These are phyloP conservation scores for Colletotrichum phormii DNA, from an alignment of 2,329 filamentous ascomycete genomes.

Conservation along the genomic window DNA sequence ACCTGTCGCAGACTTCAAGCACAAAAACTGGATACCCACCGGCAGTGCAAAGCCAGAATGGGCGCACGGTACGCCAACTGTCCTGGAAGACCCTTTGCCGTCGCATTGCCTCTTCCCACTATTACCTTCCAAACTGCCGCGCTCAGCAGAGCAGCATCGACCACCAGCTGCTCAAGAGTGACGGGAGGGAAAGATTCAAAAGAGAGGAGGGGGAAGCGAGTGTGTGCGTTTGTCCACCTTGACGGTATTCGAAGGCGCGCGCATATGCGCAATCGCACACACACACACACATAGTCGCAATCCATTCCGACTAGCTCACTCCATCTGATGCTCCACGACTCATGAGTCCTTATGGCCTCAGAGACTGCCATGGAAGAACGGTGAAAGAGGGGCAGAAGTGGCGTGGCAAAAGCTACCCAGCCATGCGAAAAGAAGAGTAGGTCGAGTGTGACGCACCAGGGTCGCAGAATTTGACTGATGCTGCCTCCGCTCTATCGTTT, in stretches of 20 bases:
- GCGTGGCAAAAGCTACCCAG: constrained; percentile 34
- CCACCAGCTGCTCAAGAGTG: neutral
- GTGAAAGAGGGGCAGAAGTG: constrained; percentile 19
- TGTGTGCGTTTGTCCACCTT: neutral
- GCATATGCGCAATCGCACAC: constrained; percentile 1
- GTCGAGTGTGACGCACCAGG: constrained; percentile 36
- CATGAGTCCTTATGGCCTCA: neutral
- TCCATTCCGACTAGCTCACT: neutral
- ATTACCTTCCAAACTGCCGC: constrained; percentile 20
- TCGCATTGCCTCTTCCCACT: constrained; percentile 21
- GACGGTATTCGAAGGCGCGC: neutral
- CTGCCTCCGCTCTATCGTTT: constrained; percentile 22
- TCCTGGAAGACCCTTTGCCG: constrained; percentile 31
- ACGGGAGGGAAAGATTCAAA: neutral
- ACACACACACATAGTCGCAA: neutral
- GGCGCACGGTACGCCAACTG: constrained; percentile 24
- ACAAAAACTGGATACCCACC: constrained; percentile 26
- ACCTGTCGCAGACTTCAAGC: constrained; percentile 31
- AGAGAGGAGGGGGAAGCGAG: neutral
- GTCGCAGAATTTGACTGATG: constrained; percentile 36
- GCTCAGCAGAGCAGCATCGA: constrained; percentile 3
- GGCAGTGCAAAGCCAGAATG: constrained; percentile 32
- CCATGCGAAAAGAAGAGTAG: constrained; percentile 26
- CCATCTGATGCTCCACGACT: neutral
- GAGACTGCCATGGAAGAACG: neutral